Conservation (phyloP, 306 rosid genomes). For the Cucurbita argyrosperma region DNA sequence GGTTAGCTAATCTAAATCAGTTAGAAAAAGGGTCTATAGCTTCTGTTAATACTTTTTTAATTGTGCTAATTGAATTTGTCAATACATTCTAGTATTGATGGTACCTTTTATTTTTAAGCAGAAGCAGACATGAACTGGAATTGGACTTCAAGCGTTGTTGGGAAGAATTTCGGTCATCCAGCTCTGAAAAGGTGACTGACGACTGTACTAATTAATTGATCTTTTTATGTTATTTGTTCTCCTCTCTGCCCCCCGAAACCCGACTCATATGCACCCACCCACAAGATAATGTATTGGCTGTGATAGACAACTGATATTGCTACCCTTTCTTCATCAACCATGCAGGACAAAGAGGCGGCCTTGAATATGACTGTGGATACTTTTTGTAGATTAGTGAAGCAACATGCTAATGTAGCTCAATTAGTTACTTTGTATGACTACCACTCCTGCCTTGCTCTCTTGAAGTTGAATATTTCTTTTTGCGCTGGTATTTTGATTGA, state of each 20-base stretch:
- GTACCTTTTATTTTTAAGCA: conserved; percentile 26
- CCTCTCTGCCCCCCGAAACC: background rate
- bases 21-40: background rate
- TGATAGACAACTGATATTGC: background rate
- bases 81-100: background rate
- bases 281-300: background rate
- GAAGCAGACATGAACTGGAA: conserved; percentile 95
- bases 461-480: conserved; percentile 11
- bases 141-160: conserved; percentile 98
- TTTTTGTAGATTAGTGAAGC: conserved; percentile 98
- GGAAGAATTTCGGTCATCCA: conserved; percentile 97
- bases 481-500: background rate
- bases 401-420: conserved; percentile 74
- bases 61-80: background rate
- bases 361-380: conserved; percentile 80
- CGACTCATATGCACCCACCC: background rate
- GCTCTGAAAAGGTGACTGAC: conserved; percentile 88
- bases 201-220: conserved; percentile 5
- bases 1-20: background rate
- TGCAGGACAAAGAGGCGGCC: conserved; percentile 99
- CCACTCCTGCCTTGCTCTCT: conserved; percentile 14
- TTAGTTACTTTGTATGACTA: conserved; percentile 74
- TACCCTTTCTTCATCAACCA: conserved; percentile 3
- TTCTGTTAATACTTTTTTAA: background rate
- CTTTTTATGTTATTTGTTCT: background rate